Evolutionary conservation across 352 stramenopile species (phyloP).

Genomic region (Pythium graminicola): DNA sequence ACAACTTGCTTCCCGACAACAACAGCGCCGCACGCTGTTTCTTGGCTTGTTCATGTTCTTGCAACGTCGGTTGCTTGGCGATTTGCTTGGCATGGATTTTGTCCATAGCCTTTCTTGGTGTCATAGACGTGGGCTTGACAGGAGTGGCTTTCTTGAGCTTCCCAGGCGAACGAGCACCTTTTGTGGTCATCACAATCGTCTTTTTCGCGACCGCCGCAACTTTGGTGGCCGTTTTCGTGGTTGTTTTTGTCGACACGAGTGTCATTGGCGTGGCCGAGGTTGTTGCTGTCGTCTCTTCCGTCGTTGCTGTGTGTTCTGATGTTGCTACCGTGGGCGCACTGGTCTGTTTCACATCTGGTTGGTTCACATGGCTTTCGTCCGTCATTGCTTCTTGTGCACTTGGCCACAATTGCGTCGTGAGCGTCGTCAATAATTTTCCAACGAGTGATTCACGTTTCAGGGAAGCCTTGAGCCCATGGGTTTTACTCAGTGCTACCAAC

Average conservation of each 20-base stretch:
- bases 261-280: neutral
- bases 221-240: neutral
- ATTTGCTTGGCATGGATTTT: constrained; percentile 21
- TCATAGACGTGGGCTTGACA: constrained; percentile 8
- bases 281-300: neutral
- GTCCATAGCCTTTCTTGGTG: constrained; percentile 16
- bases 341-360: neutral
- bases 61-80: constrained; percentile 20
- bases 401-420: constrained; percentile 14
- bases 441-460: constrained; percentile 26
- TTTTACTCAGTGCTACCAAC: constrained; percentile 23
- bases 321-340: neutral
- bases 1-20: constrained; percentile 21
- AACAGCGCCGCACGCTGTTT: constrained; percentile 18
- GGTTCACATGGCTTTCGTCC: neutral
- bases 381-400: too few species aligned
- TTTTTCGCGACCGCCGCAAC: constrained; percentile 12
- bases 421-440: constrained; percentile 7
- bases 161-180: neutral
- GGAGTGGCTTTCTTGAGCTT: constrained; percentile 9
- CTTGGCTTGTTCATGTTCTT: constrained; percentile 24
- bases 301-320: neutral
- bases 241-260: neutral
- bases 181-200: constrained; percentile 1
- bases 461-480: constrained; percentile 19